These are phyloP conservation scores for Phytophthora citrophthora DNA, from an alignment of 352 stramenopile genomes.

Conservation along the genomic window DNA sequence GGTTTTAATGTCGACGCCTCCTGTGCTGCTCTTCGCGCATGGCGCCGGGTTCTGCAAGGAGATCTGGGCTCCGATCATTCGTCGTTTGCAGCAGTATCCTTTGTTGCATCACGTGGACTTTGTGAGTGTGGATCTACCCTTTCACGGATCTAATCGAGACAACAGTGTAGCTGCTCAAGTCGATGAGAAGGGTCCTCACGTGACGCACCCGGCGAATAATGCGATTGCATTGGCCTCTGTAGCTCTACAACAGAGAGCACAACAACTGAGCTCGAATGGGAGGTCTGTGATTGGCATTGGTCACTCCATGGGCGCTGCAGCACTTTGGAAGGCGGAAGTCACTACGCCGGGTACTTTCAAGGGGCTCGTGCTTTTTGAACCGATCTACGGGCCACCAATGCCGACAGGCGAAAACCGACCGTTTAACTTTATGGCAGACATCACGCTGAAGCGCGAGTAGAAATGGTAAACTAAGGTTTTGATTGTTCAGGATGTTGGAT, in stretches of 20 bases:
- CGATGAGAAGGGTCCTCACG: conserved; percentile 34
- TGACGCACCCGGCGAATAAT: conserved; percentile 49
- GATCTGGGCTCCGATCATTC: conserved; percentile 51
- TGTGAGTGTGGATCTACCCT: conserved; percentile 38
- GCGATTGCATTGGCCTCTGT: conserved; percentile 25
- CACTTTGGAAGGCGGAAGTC: conserved; percentile 40
- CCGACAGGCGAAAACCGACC: neutral
- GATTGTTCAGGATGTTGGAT: too few relatives aligned
- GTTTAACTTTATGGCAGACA: conserved; percentile 35
- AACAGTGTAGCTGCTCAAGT: conserved; percentile 36
- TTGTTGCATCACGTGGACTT: conserved; percentile 29
- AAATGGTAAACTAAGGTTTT: conserved; percentile 26
- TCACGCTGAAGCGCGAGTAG: conserved; percentile 33
- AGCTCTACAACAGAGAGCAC: conserved; percentile 17
- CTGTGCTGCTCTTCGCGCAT: conserved; percentile 56
- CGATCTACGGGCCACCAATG: conserved; percentile 36
- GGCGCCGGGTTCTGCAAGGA: conserved; percentile 56
- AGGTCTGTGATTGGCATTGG: conserved; percentile 56
- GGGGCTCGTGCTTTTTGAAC: conserved; percentile 55
- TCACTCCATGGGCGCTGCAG: conserved; percentile 51
- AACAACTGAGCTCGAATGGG: neutral
- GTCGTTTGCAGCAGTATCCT: conserved; percentile 29
- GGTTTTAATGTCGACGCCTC: conserved; percentile 11
- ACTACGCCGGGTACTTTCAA: conserved; percentile 48
- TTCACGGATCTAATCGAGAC: conserved; percentile 48